These are phyloP conservation scores for Stylonectria norvegica DNA, from an alignment of 2,329 filamentous ascomycete species.

Conservation along the genomic window DNA sequence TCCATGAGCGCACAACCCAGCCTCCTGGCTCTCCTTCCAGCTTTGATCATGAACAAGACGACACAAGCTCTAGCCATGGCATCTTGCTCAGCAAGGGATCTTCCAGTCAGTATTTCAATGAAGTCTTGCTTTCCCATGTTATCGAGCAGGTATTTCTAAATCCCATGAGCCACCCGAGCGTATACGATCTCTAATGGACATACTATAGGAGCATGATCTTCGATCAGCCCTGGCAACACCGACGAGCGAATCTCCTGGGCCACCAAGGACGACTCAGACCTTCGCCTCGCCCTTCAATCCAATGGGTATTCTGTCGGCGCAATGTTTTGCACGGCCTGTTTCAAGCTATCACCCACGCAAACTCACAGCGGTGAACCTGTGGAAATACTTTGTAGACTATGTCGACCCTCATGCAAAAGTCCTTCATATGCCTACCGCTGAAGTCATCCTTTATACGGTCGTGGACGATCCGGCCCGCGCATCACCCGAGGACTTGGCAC, in stretches of 20 bases:
- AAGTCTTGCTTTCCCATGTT: slow-evolving; percentile 33
- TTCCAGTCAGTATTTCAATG: slow-evolving; percentile 36
- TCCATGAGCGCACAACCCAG: neutral
- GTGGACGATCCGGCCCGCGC: slow-evolving; percentile 28
- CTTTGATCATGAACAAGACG: slow-evolving; percentile 1
- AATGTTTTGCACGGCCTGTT: slow-evolving; percentile 11
- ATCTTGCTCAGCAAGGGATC: slow-evolving; percentile 32
- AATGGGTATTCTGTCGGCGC: slow-evolving; percentile 32
- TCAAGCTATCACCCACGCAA: slow-evolving; percentile 26
- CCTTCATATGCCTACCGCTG: slow-evolving; percentile 29
- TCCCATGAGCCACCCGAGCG: neutral
- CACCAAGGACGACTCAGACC: neutral
- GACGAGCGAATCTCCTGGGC: slow-evolving; percentile 6
- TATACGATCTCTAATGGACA: slow-evolving; percentile 2
- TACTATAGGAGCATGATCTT: slow-evolving; percentile 22
- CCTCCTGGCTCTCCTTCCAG: neutral
- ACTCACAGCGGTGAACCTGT: slow-evolving; percentile 27
- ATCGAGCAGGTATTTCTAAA: slow-evolving; percentile 30
- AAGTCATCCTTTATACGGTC: slow-evolving; percentile 32
- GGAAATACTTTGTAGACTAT: slow-evolving; percentile 28
- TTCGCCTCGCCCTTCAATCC: slow-evolving; percentile 28
- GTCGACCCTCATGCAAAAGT: slow-evolving; percentile 31
- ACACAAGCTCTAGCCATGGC: slow-evolving; percentile 14
- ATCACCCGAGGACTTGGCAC: slow-evolving; percentile 28
- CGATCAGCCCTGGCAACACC: slow-evolving; percentile 21